Base-by-base conservation (phyloP, 169 alveolate species). In the Eimeria acervulina region DNA sequence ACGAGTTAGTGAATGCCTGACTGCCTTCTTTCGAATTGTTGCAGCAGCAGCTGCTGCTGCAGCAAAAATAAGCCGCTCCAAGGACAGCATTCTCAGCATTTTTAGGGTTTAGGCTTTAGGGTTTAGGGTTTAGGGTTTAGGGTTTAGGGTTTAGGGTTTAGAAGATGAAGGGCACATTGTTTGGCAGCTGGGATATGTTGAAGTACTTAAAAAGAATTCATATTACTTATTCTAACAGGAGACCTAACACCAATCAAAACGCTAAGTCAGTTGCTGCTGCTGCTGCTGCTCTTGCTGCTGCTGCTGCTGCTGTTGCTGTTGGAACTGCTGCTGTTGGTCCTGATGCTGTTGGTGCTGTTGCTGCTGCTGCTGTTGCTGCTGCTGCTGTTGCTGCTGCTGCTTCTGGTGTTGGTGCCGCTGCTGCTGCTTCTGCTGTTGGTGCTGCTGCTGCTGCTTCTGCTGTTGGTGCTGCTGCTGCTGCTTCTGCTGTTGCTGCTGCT, bases 31-130 rank as follows among this genome's bases (percentile, higher is more conserved):
- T 19, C 31, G 55, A 47, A 12, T 47, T 47, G 12, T 47, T 7
- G 55, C 19, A 47, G 55, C 55, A 47, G 55, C 55, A 63, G 21
- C 76, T 26, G 33, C 1, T 26, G 76, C 76, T 26, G 38, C 31
- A 63, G 68, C 68, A 55, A 23, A 23, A 55, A 0, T 23, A 17
- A 17, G 68, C 28, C 15, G 68, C 68, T 17, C 68, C 21, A 55
- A 17, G 15, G 2, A 17, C 21, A 23, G 28, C 6, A 23, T 1
- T 55, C 68, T 23, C 3, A 55, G 68, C n/a, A n/a, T n/a, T n/a
- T 68, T 68, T 68, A 68, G 80, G 80, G 80, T 68, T 68, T 68
- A 68, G 80, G 80, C 44, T 68, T 68, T 68, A 68, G 80, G 80
- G 80, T 68, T 68, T 68, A 33, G 42, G 42, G 38, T 33, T 68